Base-by-base conservation (phyloP, 1,139 yeast species). In the Geotrichum carabidarum region DNA sequence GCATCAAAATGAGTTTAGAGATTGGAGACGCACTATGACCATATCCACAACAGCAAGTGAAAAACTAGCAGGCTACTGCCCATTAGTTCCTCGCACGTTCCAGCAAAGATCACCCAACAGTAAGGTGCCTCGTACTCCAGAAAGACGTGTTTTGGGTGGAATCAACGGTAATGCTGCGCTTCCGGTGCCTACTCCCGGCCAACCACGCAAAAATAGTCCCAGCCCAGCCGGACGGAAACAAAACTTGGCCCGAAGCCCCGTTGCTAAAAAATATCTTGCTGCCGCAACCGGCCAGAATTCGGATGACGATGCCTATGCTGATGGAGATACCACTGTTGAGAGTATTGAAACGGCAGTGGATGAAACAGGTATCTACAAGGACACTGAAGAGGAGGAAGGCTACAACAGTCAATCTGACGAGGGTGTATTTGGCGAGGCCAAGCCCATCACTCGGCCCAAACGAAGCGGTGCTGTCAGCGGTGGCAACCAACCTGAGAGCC, bases 21-120 rank as follows among this genome's bases (percentile, higher is more conserved):
- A 90, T 64, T 93, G 99, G 98, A 81, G 91, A 68, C 86, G 84
- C 64, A 90, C 97, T 7, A 90, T 88, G 96, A 81, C 83, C n/a
- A 71, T 88, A 56, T 89, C 84, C 61, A 81, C 76, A 63, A 72
- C 77, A 48, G 85, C 96, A 1, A 88, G 87, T 60, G 81, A 77
- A 36, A 74, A 81, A 42, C 81, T 91, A 56, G 94, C 94, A 7
- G 96, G 95, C 0, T 80, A 84, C 62, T 81, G 79, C 60, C 81
- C 95, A 1, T 75, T 93, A 60, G 82, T 87, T 31, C 73, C 84
- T 5, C 46, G 54, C 17, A 50, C 55, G 2, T 37, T 32, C 34
- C 43, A 37, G n/a, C 35, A 17, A 11, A 58, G 72, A 71, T 58
- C 62, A 71, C 53, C 78, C 74, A 62, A 71, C 78, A 38, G 42